phyloP scores from a whole-genome alignment of 441 rosid species.

The Viola pubescens region DNA sequence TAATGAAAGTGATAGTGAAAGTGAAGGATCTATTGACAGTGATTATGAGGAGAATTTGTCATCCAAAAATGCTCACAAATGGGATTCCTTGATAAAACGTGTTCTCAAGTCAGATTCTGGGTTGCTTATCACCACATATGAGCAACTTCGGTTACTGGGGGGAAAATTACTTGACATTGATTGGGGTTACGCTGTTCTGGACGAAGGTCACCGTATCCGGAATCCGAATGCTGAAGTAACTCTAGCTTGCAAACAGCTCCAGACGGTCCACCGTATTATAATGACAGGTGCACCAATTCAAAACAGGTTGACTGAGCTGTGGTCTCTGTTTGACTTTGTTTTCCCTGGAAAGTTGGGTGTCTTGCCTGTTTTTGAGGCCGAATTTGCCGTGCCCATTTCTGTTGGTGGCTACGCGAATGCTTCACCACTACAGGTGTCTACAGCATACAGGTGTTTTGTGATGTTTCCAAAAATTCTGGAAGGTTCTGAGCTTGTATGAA shows the following conservation, averaged over 20 bases:
- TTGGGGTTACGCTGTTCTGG: conserved; percentile 94
- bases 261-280: conserved; percentile 85
- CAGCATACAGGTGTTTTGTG: conserved; percentile 70
- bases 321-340: conserved; percentile 97
- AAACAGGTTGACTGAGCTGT: conserved; percentile 81
- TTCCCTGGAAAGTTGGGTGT: conserved; percentile 97
- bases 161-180: conserved; percentile 74
- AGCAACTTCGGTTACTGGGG: conserved; percentile 79
- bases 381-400: conserved; percentile 88
- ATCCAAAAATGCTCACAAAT: conserved; percentile 51
- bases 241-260: conserved; percentile 90
- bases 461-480: conserved; percentile 16
- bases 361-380: conserved; percentile 92
- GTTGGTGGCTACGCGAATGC: conserved; percentile 99
- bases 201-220: conserved; percentile 96
- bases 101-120: conserved; percentile 73
- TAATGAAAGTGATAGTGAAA: conserved; percentile 61
- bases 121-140: conserved; percentile 83
- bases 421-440: conserved; percentile 93
- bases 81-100: conserved; percentile 75
- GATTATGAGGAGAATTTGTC: conserved; percentile 40
- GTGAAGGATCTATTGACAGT: conserved; percentile 60
- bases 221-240: conserved; percentile 91
- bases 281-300: conserved; percentile 98
- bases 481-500: conserved; percentile 7